A percentile compares a stretch with the other conserved stretches of the same genome.
Evolutionary conservation across 192 early-diverging fungal genomes (phyloP).

Genomic region (Borealophlyctis nickersoniae): DNA sequence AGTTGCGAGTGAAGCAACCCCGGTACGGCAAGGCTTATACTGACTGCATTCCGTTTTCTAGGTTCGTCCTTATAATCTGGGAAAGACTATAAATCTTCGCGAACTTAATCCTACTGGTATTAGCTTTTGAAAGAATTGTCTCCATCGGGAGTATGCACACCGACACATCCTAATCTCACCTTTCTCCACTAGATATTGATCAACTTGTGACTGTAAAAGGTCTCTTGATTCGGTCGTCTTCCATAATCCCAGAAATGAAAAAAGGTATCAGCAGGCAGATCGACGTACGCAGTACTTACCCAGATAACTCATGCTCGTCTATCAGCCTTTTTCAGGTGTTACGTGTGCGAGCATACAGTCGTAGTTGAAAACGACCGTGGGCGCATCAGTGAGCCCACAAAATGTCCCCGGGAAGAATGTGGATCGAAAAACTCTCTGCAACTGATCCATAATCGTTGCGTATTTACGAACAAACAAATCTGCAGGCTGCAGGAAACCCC

Average conservation of each 20-base stretch:
- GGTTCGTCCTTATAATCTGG: conserved; percentile 88
- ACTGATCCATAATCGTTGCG: conserved; percentile 92
- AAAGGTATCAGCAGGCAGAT: conserved; percentile 43
- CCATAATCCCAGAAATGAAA: conserved; percentile 93
- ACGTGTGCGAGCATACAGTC: conserved; percentile 81
- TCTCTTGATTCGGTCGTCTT: conserved; percentile 84
- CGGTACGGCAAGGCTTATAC: too few relatives aligned
- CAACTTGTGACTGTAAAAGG: conserved; percentile 94
- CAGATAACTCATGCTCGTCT: neutral
- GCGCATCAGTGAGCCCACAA: conserved; percentile 77
- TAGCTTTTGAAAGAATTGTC: neutral
- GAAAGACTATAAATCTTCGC: conserved; percentile 77
- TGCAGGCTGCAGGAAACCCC: conserved; percentile 94
- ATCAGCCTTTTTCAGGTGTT: conserved; percentile 87
- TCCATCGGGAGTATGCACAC: too few relatives aligned
- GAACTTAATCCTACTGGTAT: conserved; percentile 84
- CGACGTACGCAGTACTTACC: neutral
- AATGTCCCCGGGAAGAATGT: conserved; percentile 79
- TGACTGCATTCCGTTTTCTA: too few relatives aligned
- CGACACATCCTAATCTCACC: too few relatives aligned
- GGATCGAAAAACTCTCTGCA: conserved; percentile 76
- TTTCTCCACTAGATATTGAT: conserved; percentile 74
- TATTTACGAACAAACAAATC: conserved; percentile 91
- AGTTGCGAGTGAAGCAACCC: too few relatives aligned
- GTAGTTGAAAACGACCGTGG: conserved; percentile 83